Percentiles rank a stretch among this genome's conserved stretches.
Conservation (phyloP, 2,329 filamentous ascomycete species). For the Diaporthe sp. region DNA sequence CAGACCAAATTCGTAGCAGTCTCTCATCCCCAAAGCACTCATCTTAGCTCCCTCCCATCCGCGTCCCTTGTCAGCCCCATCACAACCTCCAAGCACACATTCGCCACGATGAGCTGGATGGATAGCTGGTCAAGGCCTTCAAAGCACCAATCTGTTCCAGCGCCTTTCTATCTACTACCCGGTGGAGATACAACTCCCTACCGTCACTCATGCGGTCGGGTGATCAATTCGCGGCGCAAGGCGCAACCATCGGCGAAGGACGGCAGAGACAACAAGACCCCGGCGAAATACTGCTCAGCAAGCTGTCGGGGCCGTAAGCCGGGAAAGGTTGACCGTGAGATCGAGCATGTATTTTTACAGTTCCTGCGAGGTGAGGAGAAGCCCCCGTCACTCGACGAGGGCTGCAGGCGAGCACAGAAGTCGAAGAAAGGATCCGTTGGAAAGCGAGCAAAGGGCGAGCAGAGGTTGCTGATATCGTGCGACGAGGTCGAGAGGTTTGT, state of each 20-base stretch:
- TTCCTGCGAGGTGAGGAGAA: constrained; percentile 42
- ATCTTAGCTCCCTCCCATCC: neutral
- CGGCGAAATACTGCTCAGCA: constrained; percentile 66
- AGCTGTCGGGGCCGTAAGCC: constrained; percentile 64
- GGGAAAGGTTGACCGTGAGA: constrained; percentile 58
- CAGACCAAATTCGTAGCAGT: neutral
- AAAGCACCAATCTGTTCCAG: constrained; percentile 55
- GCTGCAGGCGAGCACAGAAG: constrained; percentile 23
- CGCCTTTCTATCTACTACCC: constrained; percentile 63
- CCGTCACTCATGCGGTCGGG: constrained; percentile 66
- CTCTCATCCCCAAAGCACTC: neutral
- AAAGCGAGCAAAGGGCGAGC: constrained; percentile 59
- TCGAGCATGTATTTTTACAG: constrained; percentile 60
- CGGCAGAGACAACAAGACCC: constrained; percentile 37
- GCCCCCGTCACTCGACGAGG: neutral
- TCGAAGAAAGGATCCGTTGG: constrained; percentile 41
- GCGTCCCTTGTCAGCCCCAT: neutral
- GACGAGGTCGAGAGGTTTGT: constrained; percentile 60
- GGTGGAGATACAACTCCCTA: constrained; percentile 61
- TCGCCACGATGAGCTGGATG: constrained; percentile 52
- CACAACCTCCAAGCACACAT: neutral
- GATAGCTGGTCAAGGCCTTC: constrained; percentile 53
- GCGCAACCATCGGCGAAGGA: constrained; percentile 29
- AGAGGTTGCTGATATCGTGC: constrained; percentile 59
- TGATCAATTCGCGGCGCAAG: constrained; percentile 54